Conservation (phyloP, 768 basidiomycete genomes). For the Tulasnella sp. region DNA sequence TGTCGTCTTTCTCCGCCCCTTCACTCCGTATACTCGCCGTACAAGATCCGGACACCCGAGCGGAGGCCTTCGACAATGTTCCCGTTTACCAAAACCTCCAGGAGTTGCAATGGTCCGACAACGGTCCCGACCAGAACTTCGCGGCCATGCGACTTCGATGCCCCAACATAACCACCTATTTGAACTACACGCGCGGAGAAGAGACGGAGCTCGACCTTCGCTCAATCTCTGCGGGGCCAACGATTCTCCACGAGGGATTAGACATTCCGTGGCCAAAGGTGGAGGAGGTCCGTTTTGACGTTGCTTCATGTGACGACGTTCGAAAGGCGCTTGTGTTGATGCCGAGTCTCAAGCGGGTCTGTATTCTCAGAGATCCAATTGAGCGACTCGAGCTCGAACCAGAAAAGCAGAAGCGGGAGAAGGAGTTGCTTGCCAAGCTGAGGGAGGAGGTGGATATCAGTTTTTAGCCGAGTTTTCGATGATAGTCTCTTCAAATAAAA, state of each 20-base stretch:
- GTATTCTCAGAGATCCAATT: neutral
- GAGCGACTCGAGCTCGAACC: too few species aligned
- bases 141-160: neutral
- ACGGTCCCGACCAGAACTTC: neutral
- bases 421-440: too few species aligned
- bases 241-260: neutral
- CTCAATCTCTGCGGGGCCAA: neutral
- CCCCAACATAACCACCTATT: neutral
- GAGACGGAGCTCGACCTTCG: neutral
- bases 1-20: neutral
- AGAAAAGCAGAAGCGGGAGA: too few species aligned
- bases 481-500: too few species aligned
- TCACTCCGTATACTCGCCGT: neutral
- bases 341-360: neutral
- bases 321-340: neutral
- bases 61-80: neutral
- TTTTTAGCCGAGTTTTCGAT: too few species aligned
- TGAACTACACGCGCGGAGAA: neutral
- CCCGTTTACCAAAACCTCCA: neutral
- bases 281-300: neutral
- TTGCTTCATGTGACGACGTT: neutral
- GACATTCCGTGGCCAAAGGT: neutral
- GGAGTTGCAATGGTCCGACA: neutral
- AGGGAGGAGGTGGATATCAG: too few species aligned
- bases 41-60: too few species aligned